These are phyloP conservation scores for Pseudotsuga menziesii DNA, from an alignment of 75 land plant genomes.

Conservation along the genomic window DNA sequence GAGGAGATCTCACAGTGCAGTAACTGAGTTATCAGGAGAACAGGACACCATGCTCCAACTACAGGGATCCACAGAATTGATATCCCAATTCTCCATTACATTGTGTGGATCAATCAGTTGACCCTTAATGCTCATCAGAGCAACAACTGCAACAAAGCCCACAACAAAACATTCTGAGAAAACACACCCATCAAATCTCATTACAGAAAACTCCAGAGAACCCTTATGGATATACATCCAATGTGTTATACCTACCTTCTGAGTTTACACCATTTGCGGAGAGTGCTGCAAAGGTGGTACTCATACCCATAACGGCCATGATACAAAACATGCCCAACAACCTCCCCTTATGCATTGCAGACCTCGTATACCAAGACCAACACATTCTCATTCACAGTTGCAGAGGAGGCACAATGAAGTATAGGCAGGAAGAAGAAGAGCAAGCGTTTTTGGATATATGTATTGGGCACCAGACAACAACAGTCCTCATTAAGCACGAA, in stretches of 20 bases:
- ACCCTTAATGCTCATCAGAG: slow-evolving; percentile 42
- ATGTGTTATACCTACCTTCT: slow-evolving; percentile 26
- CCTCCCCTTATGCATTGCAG: neutral
- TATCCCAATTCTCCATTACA: slow-evolving; percentile 58
- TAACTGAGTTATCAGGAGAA: slow-evolving; percentile 37
- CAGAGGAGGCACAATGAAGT: neutral
- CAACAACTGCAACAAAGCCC: slow-evolving; percentile 20
- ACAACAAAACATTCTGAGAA: neutral
- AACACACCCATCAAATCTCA: neutral
- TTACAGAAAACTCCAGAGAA: neutral
- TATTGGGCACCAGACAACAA: neutral
- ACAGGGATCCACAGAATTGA: slow-evolving; percentile 68
- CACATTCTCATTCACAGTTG: neutral
- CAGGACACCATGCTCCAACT: slow-evolving; percentile 61
- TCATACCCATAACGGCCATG: neutral
- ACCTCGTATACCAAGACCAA: neutral
- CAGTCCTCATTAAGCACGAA: too few species aligned
- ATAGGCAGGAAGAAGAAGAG: neutral
- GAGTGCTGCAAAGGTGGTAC: slow-evolving; percentile 18
- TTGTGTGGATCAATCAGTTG: slow-evolving; percentile 47
- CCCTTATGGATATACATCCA: neutral
- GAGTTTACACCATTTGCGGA: slow-evolving; percentile 42
- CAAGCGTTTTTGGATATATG: neutral
- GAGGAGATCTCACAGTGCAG: slow-evolving; percentile 35
- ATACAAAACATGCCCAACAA: neutral